Evolutionary conservation across 2,329 filamentous ascomycete species (phyloP), one percentile per base, ranked within the genome.

Genomic region (Hyphodiscus sp.): DNA sequence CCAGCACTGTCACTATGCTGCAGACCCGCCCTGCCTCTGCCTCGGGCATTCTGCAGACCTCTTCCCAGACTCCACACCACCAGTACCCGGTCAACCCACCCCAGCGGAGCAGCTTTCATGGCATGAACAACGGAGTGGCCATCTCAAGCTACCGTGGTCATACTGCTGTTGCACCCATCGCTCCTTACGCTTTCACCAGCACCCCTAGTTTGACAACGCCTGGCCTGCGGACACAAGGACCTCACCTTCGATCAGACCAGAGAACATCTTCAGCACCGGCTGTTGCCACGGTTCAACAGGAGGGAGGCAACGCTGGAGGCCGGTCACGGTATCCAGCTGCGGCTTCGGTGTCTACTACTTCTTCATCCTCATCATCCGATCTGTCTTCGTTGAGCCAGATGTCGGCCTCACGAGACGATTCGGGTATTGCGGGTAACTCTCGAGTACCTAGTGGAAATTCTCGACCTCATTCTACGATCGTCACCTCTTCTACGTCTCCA

Each of bases 181-280:
- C 89, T 66, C 86, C 87, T 9, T 91, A 91, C 71, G 85, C 86
- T 43, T 91, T 91, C 67, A 86, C 82, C 2, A 79, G 76, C 62
- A 86, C 85, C n/a, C 85, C 86, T 20, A 83, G 77, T 58, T 71
- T 89, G 61, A 78, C 80, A 56, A 79, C 73, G 74, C 56, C 72
- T 33, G 56, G 56, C 20, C 64, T 65, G 49, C 58, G 59, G 30
- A 51, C 57, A 48, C 56, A 58, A 43, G 61, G 58, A 47, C 79
- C 81, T 52, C 75, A 79, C 63, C 70, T 82, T 57, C 75, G 78
- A 52, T 72, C 77, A 58, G 81, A 85, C 58, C 75, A 74, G 61
- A 76, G 79, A 63, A 76, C 78, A 19, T 71, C 71, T 30, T 81
- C 81, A 54, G 74, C 77, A 53, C 78, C 80, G 9, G 70, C 70